phyloP scores from a whole-genome alignment of 73 alveolate genomes.

The Paramecium primaurelia region DNA sequence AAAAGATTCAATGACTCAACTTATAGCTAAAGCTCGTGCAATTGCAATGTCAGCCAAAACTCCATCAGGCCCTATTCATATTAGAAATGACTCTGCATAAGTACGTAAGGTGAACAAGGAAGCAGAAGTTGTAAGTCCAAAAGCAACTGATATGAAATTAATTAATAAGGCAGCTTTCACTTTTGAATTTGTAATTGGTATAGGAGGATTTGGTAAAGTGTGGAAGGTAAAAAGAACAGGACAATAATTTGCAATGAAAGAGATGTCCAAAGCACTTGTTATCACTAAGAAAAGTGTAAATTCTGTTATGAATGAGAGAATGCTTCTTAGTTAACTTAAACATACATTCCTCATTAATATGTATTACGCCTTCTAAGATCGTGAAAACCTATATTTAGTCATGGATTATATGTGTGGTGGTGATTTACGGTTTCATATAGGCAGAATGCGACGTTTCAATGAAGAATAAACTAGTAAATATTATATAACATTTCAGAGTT shows the following conservation, averaged over 20 bases:
- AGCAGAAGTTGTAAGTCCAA: constrained; percentile 29
- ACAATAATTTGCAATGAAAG: constrained; percentile 52
- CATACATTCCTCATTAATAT: constrained; percentile 88
- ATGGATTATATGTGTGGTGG: constrained; percentile 94
- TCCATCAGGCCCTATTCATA: constrained; percentile 13
- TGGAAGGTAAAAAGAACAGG: constrained; percentile 75
- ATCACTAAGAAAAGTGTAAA: constrained; percentile 81
- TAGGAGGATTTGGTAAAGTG: constrained; percentile 82
- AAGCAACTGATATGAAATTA: not conserved
- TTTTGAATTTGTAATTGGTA: constrained; percentile 68
- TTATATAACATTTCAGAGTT: constrained; percentile 55
- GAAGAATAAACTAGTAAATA: constrained; percentile 86
- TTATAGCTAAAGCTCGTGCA: constrained; percentile 45
- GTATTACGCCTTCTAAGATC: constrained; percentile 92
- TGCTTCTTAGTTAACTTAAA: constrained; percentile 75
- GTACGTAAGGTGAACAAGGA: not conserved
- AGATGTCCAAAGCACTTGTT: constrained; percentile 54
- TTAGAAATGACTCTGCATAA: constrained; percentile 22
- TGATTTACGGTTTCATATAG: constrained; percentile 88
- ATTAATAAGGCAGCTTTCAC: constrained; percentile 49
- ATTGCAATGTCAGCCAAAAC: not conserved
- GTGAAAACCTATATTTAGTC: constrained; percentile 85
- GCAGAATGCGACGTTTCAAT: constrained; percentile 77
- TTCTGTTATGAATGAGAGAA: constrained; percentile 92
- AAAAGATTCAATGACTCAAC: not conserved